These are phyloP conservation scores for Auriscalpium microsporum DNA, from an alignment of 768 basidiomycete genomes.

Conservation along the genomic window DNA sequence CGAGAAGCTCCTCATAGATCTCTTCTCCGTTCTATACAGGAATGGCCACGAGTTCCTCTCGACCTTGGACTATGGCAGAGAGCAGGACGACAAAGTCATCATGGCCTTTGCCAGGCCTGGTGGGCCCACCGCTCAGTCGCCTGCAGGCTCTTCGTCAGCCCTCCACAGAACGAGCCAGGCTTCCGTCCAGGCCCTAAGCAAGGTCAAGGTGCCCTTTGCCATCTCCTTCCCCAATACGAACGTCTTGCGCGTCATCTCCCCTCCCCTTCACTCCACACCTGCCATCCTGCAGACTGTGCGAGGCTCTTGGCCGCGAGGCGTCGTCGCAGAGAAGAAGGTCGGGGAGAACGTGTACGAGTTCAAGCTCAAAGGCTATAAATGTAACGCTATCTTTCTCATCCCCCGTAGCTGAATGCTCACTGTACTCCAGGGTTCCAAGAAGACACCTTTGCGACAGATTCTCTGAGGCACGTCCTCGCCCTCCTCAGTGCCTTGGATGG, in stretches of 20 bases:
- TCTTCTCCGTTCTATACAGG: slow-evolving; percentile 53
- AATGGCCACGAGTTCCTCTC: slow-evolving; percentile 59
- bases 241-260: slow-evolving; percentile 61
- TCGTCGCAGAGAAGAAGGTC: slow-evolving; percentile 69
- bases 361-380: slow-evolving; percentile 74
- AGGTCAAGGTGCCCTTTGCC: slow-evolving; percentile 40
- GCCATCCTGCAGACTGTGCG: slow-evolving; percentile 76
- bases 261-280: slow-evolving; percentile 69
- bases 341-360: slow-evolving; percentile 69
- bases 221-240: slow-evolving; percentile 65
- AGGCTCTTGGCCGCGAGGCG: slow-evolving; percentile 71
- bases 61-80: slow-evolving; percentile 68
- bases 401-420: slow-evolving; percentile 10
- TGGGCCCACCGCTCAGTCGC: slow-evolving; percentile 18
- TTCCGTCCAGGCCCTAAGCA: slow-evolving; percentile 1
- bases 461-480: slow-evolving; percentile 60
- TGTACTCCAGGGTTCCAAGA: slow-evolving; percentile 62
- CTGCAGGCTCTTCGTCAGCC: slow-evolving; percentile 28
- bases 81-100: slow-evolving; percentile 63
- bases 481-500: slow-evolving; percentile 59
- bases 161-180: slow-evolving; percentile 16
- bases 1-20: slow-evolving; percentile 62
- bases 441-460: slow-evolving; percentile 67
- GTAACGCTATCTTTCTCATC: slow-evolving; percentile 32
- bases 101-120: slow-evolving; percentile 59